Conservation (phyloP, 2,329 filamentous ascomycete genomes). For the Madurella mycetomatis region DNA sequence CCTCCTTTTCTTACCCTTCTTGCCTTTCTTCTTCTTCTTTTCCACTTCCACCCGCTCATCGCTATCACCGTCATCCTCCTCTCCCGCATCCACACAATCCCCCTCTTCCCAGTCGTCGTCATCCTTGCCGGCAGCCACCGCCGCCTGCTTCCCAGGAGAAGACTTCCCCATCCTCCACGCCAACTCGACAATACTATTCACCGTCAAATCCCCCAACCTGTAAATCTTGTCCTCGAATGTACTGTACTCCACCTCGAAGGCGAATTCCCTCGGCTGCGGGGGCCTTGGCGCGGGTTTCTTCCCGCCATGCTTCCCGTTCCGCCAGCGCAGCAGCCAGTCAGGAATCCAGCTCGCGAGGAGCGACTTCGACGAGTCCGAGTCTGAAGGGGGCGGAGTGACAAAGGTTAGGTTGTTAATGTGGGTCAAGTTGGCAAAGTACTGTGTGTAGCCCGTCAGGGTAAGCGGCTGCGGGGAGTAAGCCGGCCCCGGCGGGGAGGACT, state of each 20-base stretch:
- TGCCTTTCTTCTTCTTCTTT: constrained; percentile 39
- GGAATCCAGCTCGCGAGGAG: neutral
- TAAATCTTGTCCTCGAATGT: constrained; percentile 75
- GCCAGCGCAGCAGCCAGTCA: constrained; percentile 46
- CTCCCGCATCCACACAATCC: constrained; percentile 21
- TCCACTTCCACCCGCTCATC: constrained; percentile 31
- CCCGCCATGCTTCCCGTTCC: constrained; percentile 58
- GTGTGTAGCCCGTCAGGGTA: constrained; percentile 73
- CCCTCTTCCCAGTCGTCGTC: constrained; percentile 28
- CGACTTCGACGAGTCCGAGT: neutral
- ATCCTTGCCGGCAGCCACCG: constrained; percentile 12
- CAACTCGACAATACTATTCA: constrained; percentile 72
- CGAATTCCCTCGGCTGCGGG: constrained; percentile 60
- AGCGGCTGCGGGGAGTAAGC: constrained; percentile 84
- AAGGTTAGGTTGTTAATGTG: constrained; percentile 63
- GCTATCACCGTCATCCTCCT: constrained; percentile 26
- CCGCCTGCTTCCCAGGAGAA: constrained; percentile 42
- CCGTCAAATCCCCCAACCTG: constrained; percentile 75
- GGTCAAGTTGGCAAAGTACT: constrained; percentile 95
- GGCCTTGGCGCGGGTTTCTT: constrained; percentile 51
- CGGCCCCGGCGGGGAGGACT: constrained; percentile 71
- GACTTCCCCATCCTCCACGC: constrained; percentile 61
- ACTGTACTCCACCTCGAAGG: constrained; percentile 80
- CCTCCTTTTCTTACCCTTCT: constrained; percentile 48
- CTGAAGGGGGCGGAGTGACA: constrained; percentile 28